Evolutionary conservation across 2,329 filamentous ascomycete genomes (phyloP).

Genomic region (Biscogniauxia sp.): DNA sequence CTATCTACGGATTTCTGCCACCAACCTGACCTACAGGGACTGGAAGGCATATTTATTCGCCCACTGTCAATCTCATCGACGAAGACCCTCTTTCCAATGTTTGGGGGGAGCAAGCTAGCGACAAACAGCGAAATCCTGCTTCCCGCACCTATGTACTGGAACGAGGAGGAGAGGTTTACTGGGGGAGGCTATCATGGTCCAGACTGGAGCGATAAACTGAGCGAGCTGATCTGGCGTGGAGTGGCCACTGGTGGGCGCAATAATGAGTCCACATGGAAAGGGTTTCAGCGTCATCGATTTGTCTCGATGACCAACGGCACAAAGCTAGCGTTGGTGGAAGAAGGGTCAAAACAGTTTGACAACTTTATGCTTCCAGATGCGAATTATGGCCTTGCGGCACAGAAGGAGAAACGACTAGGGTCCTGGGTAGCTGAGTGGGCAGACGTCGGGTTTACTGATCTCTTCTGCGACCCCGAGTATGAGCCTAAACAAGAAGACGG

Average conservation of each 20-base stretch:
- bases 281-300: constrained; percentile 74
- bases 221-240: constrained; percentile 61
- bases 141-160: constrained; percentile 68
- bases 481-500: constrained; percentile 34
- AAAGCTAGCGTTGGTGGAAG: constrained; percentile 49
- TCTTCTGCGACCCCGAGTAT: constrained; percentile 44
- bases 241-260: constrained; percentile 65
- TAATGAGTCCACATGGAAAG: constrained; percentile 61
- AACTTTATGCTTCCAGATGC: constrained; percentile 54
- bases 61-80: constrained; percentile 57
- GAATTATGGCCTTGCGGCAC: constrained; percentile 47
- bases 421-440: constrained; percentile 50
- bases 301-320: constrained; percentile 70
- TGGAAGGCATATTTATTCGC: constrained; percentile 64
- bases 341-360: constrained; percentile 38
- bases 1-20: constrained; percentile 62
- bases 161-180: constrained; percentile 59
- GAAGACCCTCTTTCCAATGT: constrained; percentile 60
- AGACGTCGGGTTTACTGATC: constrained; percentile 52
- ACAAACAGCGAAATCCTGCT: constrained; percentile 71
- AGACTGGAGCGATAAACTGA: constrained; percentile 55
- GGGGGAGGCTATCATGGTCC: constrained; percentile 53
- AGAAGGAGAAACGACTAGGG: constrained; percentile 43
- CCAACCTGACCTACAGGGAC: constrained; percentile 60
- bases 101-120: constrained; percentile 66